A percentile compares a stretch with the other conserved stretches of the same genome.
phyloP scores from a whole-genome alignment of 805 yeast genomes.

The Isabelozyma heimii region DNA sequence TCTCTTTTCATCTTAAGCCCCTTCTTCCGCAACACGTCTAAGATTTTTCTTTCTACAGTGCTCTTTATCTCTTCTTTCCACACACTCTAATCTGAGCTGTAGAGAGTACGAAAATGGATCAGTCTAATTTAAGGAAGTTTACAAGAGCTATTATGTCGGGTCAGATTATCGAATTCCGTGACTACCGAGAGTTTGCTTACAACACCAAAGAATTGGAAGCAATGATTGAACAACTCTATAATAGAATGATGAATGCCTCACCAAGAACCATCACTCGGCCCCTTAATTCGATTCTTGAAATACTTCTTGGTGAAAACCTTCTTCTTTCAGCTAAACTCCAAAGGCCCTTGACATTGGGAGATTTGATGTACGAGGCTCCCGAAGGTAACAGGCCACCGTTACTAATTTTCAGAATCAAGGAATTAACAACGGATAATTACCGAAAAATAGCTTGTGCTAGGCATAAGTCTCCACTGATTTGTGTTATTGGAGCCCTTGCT shows the following conservation, averaged over 20 bases:
- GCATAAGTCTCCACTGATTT: neutral
- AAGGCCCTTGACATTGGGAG: neutral
- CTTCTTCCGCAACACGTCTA: too few species aligned
- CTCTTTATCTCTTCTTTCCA: too few species aligned
- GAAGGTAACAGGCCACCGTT: neutral
- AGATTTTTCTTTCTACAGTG: too few species aligned
- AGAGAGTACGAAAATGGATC: too few species aligned
- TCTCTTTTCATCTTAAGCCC: too few species aligned
- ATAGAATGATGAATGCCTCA: neutral
- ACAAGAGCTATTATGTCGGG: too few species aligned
- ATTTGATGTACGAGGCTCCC: neutral
- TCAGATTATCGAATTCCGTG: too few species aligned
- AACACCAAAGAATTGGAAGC: neutral
- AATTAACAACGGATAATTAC: neutral
- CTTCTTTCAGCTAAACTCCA: neutral
- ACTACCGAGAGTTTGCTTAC: too few species aligned
- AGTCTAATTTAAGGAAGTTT: too few species aligned
- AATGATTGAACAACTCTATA: neutral
- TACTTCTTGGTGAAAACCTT: constrained; percentile 1
- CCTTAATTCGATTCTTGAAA: neutral
- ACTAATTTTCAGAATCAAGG: neutral
- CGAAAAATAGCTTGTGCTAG: neutral
- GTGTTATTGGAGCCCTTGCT: constrained; percentile 3
- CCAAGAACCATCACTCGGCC: neutral
- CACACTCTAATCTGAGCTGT: too few species aligned